These are phyloP conservation scores for Closterium sp. DNA, from an alignment of 139 green algal species.

Conservation along the genomic window DNA sequence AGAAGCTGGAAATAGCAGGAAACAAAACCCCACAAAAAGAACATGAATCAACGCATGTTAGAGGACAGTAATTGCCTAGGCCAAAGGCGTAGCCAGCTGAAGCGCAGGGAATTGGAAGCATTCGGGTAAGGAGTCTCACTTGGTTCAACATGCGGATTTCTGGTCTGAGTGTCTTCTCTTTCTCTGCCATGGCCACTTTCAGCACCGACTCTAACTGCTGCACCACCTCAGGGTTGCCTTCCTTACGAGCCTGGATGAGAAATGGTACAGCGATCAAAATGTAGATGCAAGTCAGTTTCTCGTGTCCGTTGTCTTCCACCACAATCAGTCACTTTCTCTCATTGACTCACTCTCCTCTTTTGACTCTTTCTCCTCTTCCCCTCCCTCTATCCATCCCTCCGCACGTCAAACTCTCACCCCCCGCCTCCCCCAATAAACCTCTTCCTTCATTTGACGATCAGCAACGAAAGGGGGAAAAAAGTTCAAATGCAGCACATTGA, in stretches of 20 bases:
- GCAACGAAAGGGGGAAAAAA: neutral
- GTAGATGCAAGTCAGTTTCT: neutral
- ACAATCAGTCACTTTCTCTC: neutral
- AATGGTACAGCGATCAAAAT: neutral
- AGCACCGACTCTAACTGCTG: constrained; percentile 54
- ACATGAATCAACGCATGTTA: neutral
- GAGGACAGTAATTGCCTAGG: too few species aligned
- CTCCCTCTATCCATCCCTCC: neutral
- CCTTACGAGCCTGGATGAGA: constrained; percentile 53
- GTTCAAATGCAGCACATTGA: neutral
- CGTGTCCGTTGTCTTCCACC: neutral
- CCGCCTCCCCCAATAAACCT: neutral
- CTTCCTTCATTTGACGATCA: neutral
- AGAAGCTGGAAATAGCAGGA: constrained; percentile 36
- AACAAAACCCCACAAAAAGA: neutral
- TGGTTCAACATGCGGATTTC: constrained; percentile 65
- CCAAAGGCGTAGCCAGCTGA: neutral
- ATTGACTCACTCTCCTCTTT: neutral
- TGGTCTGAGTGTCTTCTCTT: constrained; percentile 66
- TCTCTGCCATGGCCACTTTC: constrained; percentile 58
- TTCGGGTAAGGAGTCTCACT: neutral
- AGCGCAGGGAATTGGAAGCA: neutral
- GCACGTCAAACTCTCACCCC: neutral
- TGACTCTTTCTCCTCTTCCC: neutral
- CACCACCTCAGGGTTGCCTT: constrained; percentile 57